These are phyloP conservation scores for Kodamaea jinghongensis DNA, from an alignment of 805 yeast genomes.

Conservation along the genomic window DNA sequence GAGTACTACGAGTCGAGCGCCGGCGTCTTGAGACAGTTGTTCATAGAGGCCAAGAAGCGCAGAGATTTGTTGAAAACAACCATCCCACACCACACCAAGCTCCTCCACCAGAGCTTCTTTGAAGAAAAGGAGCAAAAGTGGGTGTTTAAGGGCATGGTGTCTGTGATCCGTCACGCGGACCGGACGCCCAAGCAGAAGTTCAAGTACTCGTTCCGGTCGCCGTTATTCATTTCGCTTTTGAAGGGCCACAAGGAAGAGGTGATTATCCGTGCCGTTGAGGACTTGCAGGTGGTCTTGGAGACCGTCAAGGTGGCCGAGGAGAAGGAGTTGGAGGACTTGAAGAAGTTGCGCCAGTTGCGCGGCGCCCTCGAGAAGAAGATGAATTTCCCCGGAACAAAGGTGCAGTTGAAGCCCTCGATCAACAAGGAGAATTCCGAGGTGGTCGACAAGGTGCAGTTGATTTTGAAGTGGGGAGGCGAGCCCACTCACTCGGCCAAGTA, in stretches of 20 bases:
- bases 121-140: slow-evolving; percentile 83
- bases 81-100: slow-evolving; percentile 32
- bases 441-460: slow-evolving; percentile 93
- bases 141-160: slow-evolving; percentile 91
- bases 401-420: slow-evolving; percentile 89
- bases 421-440: slow-evolving; percentile 55
- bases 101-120: slow-evolving; percentile 35
- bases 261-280: slow-evolving; percentile 85
- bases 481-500: slow-evolving; percentile 96
- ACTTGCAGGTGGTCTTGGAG: slow-evolving; percentile 78
- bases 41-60: slow-evolving; percentile 50
- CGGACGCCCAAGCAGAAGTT: slow-evolving; percentile 98
- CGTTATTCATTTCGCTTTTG: slow-evolving; percentile 76
- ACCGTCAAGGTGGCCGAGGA: slow-evolving; percentile 81
- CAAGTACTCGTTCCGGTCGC: slow-evolving; percentile 89
- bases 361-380: slow-evolving; percentile 86
- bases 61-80: slow-evolving; percentile 39
- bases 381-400: slow-evolving; percentile 92
- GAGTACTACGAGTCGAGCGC: slow-evolving; percentile 85
- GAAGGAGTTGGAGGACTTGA: slow-evolving; percentile 74
- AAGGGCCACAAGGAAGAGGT: slow-evolving; percentile 97
- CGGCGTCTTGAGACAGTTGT: slow-evolving; percentile 68
- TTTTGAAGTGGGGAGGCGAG: slow-evolving; percentile 99
- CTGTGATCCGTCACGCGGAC: slow-evolving; percentile 95
- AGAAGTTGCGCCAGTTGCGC: slow-evolving; percentile 71